Evolutionary conservation across 2,329 filamentous ascomycete genomes (phyloP).

Genomic region (Atkinsonella hypoxylon): DNA sequence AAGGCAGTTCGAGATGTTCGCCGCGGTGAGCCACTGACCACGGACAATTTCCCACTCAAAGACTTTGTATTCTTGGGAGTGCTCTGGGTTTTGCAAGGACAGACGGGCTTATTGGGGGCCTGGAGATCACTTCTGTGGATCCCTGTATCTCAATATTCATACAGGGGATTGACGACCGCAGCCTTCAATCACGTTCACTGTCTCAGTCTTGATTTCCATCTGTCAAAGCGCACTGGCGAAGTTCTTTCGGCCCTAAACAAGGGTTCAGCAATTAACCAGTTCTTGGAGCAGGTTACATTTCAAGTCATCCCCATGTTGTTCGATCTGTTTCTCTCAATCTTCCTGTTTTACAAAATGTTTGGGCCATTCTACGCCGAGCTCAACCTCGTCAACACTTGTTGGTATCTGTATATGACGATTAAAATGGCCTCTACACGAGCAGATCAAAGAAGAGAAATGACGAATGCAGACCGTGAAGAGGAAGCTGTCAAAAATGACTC

Average conservation of each 20-base stretch:
- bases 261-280: slow-evolving; percentile 89
- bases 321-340: slow-evolving; percentile 74
- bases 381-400: slow-evolving; percentile 82
- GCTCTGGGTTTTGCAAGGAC: slow-evolving; percentile 79
- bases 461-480: slow-evolving; percentile 87
- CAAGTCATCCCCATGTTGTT: slow-evolving; percentile 91
- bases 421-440: slow-evolving; percentile 90
- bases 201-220: slow-evolving; percentile 89
- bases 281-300: slow-evolving; percentile 93
- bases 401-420: slow-evolving; percentile 93
- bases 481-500: slow-evolving; percentile 98
- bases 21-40: slow-evolving; percentile 20
- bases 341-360: slow-evolving; percentile 53
- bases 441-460: slow-evolving; percentile 84
- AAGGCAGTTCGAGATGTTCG: slow-evolving; percentile 36
- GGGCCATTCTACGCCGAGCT: slow-evolving; percentile 76
- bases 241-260: slow-evolving; percentile 93
- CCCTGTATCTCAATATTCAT: slow-evolving; percentile 92
- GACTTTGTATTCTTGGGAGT: slow-evolving; percentile 36
- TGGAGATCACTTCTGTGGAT: slow-evolving; percentile 82
- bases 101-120: slow-evolving; percentile 76
- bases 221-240: slow-evolving; percentile 93
- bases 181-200: slow-evolving; percentile 96
- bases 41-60: slow-evolving; percentile 22
- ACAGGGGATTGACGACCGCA: slow-evolving; percentile 83